These are phyloP conservation scores for Citeromyces siamensis DNA, from an alignment of 1,139 yeast species.

Conservation along the genomic window DNA sequence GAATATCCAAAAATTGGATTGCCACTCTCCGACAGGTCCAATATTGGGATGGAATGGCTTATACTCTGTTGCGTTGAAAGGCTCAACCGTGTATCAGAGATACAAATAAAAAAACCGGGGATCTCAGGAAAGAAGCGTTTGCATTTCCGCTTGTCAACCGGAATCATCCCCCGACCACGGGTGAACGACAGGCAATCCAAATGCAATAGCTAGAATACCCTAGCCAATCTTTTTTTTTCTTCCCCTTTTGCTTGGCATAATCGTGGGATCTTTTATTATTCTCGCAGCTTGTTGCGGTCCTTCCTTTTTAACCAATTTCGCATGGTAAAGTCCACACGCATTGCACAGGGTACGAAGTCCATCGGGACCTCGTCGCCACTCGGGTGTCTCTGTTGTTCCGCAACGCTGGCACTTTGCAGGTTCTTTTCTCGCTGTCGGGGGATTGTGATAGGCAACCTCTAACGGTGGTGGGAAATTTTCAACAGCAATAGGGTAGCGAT, in stretches of 20 bases:
- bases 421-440: neutral
- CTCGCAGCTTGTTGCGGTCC: slow-evolving; percentile 26
- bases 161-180: too few relatives aligned
- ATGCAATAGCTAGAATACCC: too few relatives aligned
- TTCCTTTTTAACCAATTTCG: slow-evolving; percentile 48
- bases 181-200: too few relatives aligned
- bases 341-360: slow-evolving; percentile 67
- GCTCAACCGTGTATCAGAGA: too few relatives aligned
- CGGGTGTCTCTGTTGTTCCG: slow-evolving; percentile 68
- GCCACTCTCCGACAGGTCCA: too few relatives aligned
- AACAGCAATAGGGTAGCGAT: neutral
- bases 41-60: too few relatives aligned
- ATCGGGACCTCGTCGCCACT: slow-evolving; percentile 76
- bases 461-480: too few relatives aligned
- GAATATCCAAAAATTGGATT: too few relatives aligned
- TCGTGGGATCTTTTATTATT: slow-evolving; percentile 10
- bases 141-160: too few relatives aligned
- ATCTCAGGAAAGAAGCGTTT: too few relatives aligned
- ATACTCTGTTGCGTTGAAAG: too few relatives aligned
- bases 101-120: too few relatives aligned
- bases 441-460: neutral
- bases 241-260: neutral
- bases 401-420: slow-evolving; percentile 33
- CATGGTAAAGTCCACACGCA: slow-evolving; percentile 73
- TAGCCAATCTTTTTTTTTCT: neutral